Base-by-base conservation (phyloP, 345 rosid species). In the Excoecaria agallocha region DNA sequence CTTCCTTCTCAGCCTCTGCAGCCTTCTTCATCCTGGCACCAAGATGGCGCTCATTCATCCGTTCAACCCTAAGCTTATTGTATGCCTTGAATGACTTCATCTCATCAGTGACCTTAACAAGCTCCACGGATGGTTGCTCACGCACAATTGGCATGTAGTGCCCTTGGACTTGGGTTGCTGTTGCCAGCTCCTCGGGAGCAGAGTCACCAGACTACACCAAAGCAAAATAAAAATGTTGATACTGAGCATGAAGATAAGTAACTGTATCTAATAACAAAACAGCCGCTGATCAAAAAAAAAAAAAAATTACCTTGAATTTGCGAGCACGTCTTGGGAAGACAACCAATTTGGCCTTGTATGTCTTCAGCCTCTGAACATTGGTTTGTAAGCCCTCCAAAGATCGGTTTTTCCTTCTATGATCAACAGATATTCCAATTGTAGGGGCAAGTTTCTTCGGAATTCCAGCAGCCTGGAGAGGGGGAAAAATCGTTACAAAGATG, bases 381-480 rank as follows among this genome's bases (percentile, higher is more conserved):
- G 86, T 61, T 51, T 89, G 98, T n/a, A 92, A 85, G 72, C 96
- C 74, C 84, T 92, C 98, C 76, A 92, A 70, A 0, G 97, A 94
- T 0, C 85, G 84, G 76, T 94, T 94, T 71, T 78, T 92, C 5
- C 97, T 86, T 5, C 97, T 96, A 68, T 92, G 94, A 80, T 94
- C 98, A 45, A 94, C 89, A 0, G 96, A 76, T 35, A 94, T 84
- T 41, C 98, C 97, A 12, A 94, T 84, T 0, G 97, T 90, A 0
- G 93, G 93, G 3, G 98, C 96, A 46, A 91, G 81, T 60, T 90
- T 94, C 96, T 89, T 92, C 0, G 97, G 90, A 68, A 92, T 82
- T 45, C 94, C 93, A 24, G 93, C 97, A 77, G 92, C 89, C 98
- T 93, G 58, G 2, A 22, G 17, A 12, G 1, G 39, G 41, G 15